These are phyloP conservation scores for Spizellomyces sp. DNA, from an alignment of 192 early-diverging fungal species.

Conservation along the genomic window DNA sequence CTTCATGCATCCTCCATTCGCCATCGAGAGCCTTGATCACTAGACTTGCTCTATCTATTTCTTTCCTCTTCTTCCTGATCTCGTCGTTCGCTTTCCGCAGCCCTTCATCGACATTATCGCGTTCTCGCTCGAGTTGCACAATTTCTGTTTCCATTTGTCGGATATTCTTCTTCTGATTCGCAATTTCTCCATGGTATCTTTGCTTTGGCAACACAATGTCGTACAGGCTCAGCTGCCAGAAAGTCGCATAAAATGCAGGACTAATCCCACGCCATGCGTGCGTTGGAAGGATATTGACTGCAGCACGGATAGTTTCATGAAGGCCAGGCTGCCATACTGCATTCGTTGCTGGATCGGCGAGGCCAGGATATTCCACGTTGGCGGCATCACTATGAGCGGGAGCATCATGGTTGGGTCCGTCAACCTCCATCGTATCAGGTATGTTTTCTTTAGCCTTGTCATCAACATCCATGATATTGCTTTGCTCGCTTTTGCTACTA, in stretches of 20 bases:
- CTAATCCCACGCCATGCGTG: conserved; percentile 44
- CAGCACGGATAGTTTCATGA: conserved; percentile 21
- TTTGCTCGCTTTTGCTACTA: too few relatives aligned
- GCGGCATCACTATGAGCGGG: too few relatives aligned
- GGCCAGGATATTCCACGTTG: too few relatives aligned
- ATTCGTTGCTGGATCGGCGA: too few relatives aligned
- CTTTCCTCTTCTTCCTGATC: conserved; percentile 22
- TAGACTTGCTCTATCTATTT: conserved; percentile 11
- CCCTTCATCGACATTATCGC: neutral
- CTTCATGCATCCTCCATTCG: conserved; percentile 34
- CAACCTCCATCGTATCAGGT: conserved; percentile 38
- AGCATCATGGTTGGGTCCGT: conserved; percentile 3
- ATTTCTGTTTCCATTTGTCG: conserved; percentile 42
- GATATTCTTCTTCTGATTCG: conserved; percentile 47
- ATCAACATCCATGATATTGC: too few relatives aligned
- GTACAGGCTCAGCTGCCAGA: conserved; percentile 78
- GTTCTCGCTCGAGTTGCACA: conserved; percentile 10
- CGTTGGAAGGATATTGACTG: conserved; percentile 22
- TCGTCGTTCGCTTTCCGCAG: conserved; percentile 1
- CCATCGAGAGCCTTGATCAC: conserved; percentile 14
- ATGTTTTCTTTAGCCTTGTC: too few relatives aligned
- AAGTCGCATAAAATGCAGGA: conserved; percentile 74
- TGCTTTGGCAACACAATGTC: conserved; percentile 70
- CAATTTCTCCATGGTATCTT: conserved; percentile 64
- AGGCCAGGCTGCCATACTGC: conserved; percentile 44